These are phyloP conservation scores for Babesia ovis DNA, from an alignment of 169 alveolate genomes.

Conservation along the genomic window DNA sequence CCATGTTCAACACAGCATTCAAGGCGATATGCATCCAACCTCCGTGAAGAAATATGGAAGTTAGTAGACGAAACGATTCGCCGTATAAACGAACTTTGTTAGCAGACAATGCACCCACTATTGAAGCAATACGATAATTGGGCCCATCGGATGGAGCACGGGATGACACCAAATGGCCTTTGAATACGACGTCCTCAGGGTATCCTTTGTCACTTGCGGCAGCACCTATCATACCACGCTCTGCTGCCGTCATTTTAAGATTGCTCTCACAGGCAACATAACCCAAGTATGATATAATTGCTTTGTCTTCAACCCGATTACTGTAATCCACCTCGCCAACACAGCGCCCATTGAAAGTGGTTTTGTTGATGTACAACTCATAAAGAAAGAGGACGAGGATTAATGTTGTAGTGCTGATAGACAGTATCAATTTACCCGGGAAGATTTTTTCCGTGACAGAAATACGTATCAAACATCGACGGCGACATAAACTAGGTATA, in stretches of 20 bases:
- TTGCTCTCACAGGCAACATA: constrained; percentile 83
- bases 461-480: constrained; percentile 1
- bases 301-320: constrained; percentile 18
- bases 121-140: constrained; percentile 57
- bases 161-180: constrained; percentile 1
- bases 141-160: constrained; percentile 69
- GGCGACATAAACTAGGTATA: background rate
- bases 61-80: constrained; percentile 77
- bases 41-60: constrained; percentile 84
- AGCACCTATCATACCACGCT: constrained; percentile 70
- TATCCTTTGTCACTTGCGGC: constrained; percentile 75
- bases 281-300: constrained; percentile 61
- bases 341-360: constrained; percentile 81
- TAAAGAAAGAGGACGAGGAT: constrained; percentile 6
- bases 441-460: constrained; percentile 1
- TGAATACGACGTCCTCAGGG: constrained; percentile 48
- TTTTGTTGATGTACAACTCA: constrained; percentile 58
- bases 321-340: constrained; percentile 73
- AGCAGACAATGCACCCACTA: constrained; percentile 74
- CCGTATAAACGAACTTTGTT: constrained; percentile 78
- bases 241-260: constrained; percentile 59
- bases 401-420: background rate
- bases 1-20: constrained; percentile 79
- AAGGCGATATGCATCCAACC: constrained; percentile 79
- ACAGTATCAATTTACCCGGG: constrained; percentile 9